Evolutionary conservation across 169 alveolate genomes (phyloP).

Genomic region (Plasmodium yoelii): DNA sequence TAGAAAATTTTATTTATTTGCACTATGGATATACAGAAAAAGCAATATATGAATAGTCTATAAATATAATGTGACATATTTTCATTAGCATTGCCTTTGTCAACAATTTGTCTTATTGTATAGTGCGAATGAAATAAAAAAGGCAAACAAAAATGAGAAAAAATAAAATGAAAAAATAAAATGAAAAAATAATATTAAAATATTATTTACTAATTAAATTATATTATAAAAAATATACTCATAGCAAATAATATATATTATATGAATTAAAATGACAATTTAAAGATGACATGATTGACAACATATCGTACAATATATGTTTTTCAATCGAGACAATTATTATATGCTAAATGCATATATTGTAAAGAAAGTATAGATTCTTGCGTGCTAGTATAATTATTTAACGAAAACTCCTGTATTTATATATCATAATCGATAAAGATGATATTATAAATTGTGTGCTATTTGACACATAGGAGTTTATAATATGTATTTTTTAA

Average conservation of each 20-base stretch:
- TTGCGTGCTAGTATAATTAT: neutral
- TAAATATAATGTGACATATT: neutral
- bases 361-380: neutral
- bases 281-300: neutral
- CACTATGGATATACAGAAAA: conserved; percentile 11
- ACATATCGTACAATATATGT: neutral
- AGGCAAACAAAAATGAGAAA: conserved; percentile 14
- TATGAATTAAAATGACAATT: conserved; percentile 11
- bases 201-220: conserved; percentile 3
- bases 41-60: conserved; percentile 16
- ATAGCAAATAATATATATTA: conserved; percentile 7
- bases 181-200: neutral
- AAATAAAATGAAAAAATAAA: neutral
- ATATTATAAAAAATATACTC: conserved; percentile 25
- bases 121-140: neutral
- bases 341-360: no score
- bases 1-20: conserved; percentile 19
- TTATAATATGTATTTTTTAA: neutral
- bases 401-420: no score
- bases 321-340: neutral
- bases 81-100: neutral
- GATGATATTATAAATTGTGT: no score
- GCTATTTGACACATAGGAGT: no score
- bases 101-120: conserved; percentile 18
- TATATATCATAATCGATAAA: no score